Evolutionary conservation across 1,284 basidiomycete genomes (phyloP), one percentile per base, ranked within the genome.

Genomic region (Abortiporus biennis): DNA sequence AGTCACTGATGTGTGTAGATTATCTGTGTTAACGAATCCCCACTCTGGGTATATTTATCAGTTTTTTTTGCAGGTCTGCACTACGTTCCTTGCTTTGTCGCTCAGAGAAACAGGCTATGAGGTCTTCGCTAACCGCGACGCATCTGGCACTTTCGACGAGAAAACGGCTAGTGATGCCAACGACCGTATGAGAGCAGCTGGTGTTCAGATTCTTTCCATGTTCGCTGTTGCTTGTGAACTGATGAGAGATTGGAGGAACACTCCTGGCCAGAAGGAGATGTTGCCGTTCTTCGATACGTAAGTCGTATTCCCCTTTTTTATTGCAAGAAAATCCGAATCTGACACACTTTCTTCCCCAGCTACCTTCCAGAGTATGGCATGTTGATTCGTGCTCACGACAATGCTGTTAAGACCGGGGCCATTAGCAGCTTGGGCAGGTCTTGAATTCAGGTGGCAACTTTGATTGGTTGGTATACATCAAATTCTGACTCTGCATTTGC

Each of bases 181-280:
- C 51, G 63, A 63, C 45, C 62, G 68, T 31, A 71, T 71, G 68
- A 63, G 67, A 36, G 57, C 48, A 17, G 68, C 66, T 5, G 68
- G 68, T 4, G 65, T 70, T 6, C 59, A 70, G 21, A 60, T 72
- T 13, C 45, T 67, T 4, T 70, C 68, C 2, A 52, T 61, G 49
- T 71, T 71, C 45, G 66, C 68, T 1, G 54, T 71, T 22, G 55
- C 56, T 8, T 55, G 51, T 19, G 68, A 71, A 51, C 56, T 71
- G 17, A 69, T 71, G 68, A 57, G 68, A 35, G 68, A 71, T 51
- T 71, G 68, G 70, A 63, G 66, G 40, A 58, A 62, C 47, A 65
- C 61, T 2, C 67, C 69, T 22, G 67, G 67, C 5, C 50, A 64
- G 1, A n/a, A 39, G 11, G 59, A 68, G 48, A 42, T 69, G 49